Evolutionary conservation across 805 yeast genomes (phyloP).

Genomic region (Metschnikowia similis): DNA sequence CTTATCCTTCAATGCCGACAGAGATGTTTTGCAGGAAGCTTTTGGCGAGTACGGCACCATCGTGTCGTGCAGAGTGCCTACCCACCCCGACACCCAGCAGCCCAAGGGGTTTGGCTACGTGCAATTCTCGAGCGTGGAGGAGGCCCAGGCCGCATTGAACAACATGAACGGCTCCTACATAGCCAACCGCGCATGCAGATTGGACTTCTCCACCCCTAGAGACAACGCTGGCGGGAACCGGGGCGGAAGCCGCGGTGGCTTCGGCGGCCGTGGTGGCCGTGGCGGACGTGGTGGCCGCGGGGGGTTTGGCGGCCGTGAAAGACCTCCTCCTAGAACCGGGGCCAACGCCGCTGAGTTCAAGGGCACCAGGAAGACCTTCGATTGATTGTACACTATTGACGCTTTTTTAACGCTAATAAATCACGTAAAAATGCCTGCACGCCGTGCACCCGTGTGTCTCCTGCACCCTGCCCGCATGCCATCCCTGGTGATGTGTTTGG

Average conservation of each 20-base stretch:
- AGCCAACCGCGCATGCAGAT: conserved; percentile 89
- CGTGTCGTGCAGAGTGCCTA: conserved; percentile 89
- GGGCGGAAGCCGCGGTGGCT: conserved; percentile 18
- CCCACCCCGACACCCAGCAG: conserved; percentile 98
- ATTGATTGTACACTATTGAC: conserved; percentile 3
- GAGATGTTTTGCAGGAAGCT: conserved; percentile 68
- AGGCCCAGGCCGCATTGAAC: conserved; percentile 83
- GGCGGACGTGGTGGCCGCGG: conserved; percentile 22
- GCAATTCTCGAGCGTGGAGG: conserved; percentile 81
- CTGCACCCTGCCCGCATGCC: too few species aligned
- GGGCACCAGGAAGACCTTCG: conserved; percentile 70
- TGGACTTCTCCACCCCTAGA: conserved; percentile 92
- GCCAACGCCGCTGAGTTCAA: conserved; percentile 67
- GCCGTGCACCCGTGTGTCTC: background rate
- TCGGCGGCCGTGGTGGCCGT: conserved; percentile 13
- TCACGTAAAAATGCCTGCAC: background rate
- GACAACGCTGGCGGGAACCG: conserved; percentile 32
- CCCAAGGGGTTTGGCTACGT: conserved; percentile 99
- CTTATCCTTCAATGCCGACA: conserved; percentile 84
- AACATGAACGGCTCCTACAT: conserved; percentile 85
- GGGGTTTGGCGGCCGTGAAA: conserved; percentile 32
- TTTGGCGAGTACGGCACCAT: conserved; percentile 81
- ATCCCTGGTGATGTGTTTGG: too few species aligned
- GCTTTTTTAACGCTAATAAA: background rate
- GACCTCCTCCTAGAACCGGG: conserved; percentile 64